Evolutionary conservation across 257 asterid genomes (phyloP).

Genomic region (Apocynum venetum): DNA sequence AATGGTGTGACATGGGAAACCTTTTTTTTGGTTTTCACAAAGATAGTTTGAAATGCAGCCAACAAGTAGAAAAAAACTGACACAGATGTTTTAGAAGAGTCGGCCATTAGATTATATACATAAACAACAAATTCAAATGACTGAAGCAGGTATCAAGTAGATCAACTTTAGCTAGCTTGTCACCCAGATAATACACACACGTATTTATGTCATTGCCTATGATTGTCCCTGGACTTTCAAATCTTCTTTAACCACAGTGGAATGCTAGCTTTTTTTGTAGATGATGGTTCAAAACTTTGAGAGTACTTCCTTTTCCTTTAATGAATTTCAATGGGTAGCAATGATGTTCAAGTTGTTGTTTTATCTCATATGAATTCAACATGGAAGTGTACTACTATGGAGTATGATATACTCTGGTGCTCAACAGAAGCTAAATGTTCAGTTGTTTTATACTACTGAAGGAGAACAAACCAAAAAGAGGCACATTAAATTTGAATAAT

Average conservation of each 20-base stretch:
- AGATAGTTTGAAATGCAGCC: neutral
- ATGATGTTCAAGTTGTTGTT: neutral
- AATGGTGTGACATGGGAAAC: neutral
- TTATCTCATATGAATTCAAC: too few species aligned
- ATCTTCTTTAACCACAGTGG: neutral
- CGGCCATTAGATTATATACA: neutral
- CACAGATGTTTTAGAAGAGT: neutral
- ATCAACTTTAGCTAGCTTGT: neutral
- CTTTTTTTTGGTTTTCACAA: neutral
- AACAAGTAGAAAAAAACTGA: neutral
- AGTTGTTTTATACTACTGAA: neutral
- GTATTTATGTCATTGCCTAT: neutral
- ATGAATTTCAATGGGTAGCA: neutral
- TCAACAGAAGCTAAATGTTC: neutral
- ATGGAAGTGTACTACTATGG: neutral
- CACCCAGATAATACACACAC: too few species aligned
- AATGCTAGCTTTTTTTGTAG: too few species aligned
- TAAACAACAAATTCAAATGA: neutral
- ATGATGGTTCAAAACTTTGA: neutral
- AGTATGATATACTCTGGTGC: neutral
- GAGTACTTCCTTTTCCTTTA: neutral
- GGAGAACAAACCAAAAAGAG: neutral
- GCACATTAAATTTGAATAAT: neutral
- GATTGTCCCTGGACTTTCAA: neutral
- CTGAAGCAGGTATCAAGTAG: neutral